Evolutionary conservation across 2,329 filamentous ascomycete species (phyloP).

Genomic region (Beauveria sp.): DNA sequence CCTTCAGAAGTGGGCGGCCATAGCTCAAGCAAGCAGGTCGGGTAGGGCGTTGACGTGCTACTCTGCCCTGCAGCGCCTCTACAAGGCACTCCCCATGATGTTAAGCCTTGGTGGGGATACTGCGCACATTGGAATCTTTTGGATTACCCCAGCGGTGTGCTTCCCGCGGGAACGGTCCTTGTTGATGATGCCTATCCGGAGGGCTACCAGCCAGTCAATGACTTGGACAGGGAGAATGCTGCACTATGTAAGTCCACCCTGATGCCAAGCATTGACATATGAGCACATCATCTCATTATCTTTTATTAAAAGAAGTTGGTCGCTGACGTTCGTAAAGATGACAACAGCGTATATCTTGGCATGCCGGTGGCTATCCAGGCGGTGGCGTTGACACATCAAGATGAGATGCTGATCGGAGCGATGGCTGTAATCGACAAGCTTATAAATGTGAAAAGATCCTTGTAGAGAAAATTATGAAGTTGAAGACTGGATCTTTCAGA

Average conservation of each 20-base stretch:
- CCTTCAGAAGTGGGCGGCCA: constrained; percentile 22
- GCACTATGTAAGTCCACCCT: constrained; percentile 13
- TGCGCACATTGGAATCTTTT: constrained; percentile 58
- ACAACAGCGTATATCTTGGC: constrained; percentile 12
- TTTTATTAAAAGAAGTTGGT: neutral
- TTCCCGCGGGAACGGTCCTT: constrained; percentile 14
- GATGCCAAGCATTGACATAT: neutral
- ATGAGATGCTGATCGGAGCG: constrained; percentile 15
- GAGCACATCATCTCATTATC: neutral
- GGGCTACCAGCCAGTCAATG: constrained; percentile 12
- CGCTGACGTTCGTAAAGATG: constrained; percentile 8
- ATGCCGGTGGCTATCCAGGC: constrained; percentile 16
- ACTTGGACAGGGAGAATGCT: constrained; percentile 15
- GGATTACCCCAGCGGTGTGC: constrained; percentile 45
- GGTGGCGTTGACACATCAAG: constrained; percentile 14
- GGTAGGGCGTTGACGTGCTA: constrained; percentile 40
- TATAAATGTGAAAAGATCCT: neutral
- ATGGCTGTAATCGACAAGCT: constrained; percentile 14
- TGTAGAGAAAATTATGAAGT: too few species aligned
- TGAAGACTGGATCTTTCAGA: too few species aligned
- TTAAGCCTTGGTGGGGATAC: constrained; percentile 47
- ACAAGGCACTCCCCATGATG: constrained; percentile 33
- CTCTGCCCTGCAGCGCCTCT: constrained; percentile 45
- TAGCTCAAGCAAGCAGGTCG: constrained; percentile 13
- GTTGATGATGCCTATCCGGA: constrained; percentile 13